Percentiles rank a stretch among this genome's conserved stretches.
phyloP scores from a whole-genome alignment of 768 basidiomycete genomes.

The Hericium rajendrae region DNA sequence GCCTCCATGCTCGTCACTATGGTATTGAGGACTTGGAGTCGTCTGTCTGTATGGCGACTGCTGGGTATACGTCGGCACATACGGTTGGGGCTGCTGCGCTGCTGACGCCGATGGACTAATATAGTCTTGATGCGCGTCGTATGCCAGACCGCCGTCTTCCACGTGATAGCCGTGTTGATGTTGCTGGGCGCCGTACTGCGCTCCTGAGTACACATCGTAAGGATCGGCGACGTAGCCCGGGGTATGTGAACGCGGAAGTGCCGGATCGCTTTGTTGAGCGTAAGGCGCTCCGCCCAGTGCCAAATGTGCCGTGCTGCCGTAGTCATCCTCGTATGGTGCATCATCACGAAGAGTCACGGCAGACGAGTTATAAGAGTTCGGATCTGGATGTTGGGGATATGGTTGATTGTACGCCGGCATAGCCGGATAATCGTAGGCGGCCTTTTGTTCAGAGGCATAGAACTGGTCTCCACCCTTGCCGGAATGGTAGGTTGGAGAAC shows the following conservation, averaged over 20 bases:
- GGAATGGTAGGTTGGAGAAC: constrained; percentile 36
- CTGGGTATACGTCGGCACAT: not conserved
- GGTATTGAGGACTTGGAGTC: not conserved
- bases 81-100: not conserved
- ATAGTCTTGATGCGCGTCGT: not conserved
- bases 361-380: constrained; percentile 48
- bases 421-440: constrained; percentile 44
- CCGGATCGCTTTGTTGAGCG: constrained; percentile 28
- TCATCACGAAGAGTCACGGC: constrained; percentile 48
- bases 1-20: not conserved
- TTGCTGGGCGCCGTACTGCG: not conserved
- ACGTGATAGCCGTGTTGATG: not conserved
- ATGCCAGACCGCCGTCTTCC: not conserved
- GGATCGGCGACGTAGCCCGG: constrained; percentile 28
- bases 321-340: constrained; percentile 56
- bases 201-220: constrained; percentile 38
- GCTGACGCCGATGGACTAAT: not conserved
- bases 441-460: constrained; percentile 41
- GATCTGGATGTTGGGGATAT: constrained; percentile 46
- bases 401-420: constrained; percentile 69
- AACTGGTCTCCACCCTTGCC: constrained; percentile 39
- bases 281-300: constrained; percentile 50
- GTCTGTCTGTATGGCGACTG: not conserved
- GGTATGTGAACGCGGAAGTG: not conserved
- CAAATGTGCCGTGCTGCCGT: constrained; percentile 55